Evolutionary conservation across 2,329 filamentous ascomycete species (phyloP), one percentile per base, ranked within the genome.

Genomic region (Stagonosporopsis vannaccii): DNA sequence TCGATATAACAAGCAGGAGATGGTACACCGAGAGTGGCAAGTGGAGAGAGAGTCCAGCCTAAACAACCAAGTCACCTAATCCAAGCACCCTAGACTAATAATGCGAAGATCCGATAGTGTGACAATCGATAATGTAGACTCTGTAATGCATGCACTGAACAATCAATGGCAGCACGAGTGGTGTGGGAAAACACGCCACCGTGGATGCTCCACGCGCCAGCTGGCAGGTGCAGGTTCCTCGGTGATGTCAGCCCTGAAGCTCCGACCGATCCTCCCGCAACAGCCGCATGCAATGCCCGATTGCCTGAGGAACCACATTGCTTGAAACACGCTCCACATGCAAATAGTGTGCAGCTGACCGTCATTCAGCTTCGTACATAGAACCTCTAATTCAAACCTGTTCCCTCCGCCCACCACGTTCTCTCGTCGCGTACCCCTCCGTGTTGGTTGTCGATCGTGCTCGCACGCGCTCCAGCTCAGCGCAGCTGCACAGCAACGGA

Each of bases 381-480:
- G 46, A 51, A 51, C 22, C 30, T 32, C n/a, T 2, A 48, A 46
- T 35, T 15, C 32, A 48, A 43, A 8, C 23, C 30, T 39, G 13
- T 26, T 42, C 35, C 42, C 13, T 30, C 22, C 44, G 60, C 57
- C 56, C 56, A 62, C 44, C 56, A 64, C 63, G 61, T 57, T 59
- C 41, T 11, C 33, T 51, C 56, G 37, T 57, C 59, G 52, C 49
- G 30, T 56, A 48, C 28, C 39, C 32, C 46, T 49, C 33, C 58
- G 40, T 30, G 48, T 54, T 40, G 56, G 42, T 37, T 51, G 36
- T 33, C 55, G 45, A 20, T 23, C 49, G 26, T 22, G 26, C 20
- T 58, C 49, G 49, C 26, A n/a, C 39, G 28, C 44, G 20, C 44
- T 35, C 19, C 33, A 47, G 42, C 43, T 45, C 49, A n/a, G 48